Evolutionary conservation across 2,329 filamentous ascomycete genomes (phyloP), one percentile per base, ranked within the genome.

Genomic region (Aaosphaeria pasadenensis): DNA sequence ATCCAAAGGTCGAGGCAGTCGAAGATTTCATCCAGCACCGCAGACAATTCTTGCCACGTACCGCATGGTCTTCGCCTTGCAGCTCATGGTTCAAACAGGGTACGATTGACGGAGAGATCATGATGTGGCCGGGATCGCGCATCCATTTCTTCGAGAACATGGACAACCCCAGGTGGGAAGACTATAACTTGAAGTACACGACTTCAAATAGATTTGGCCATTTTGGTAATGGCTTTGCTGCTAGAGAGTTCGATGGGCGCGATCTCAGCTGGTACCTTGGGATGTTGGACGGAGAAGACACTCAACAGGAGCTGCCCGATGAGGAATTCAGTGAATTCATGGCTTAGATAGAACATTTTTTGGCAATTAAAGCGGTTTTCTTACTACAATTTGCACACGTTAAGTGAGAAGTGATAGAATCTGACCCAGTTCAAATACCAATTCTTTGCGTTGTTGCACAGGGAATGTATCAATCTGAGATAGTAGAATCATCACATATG

Each of bases 251-350:
- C 51, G 71, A 75, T 59, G 71, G 71, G 17, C 62, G 71, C 49
- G 72, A 74, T 59, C 63, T 74, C 7, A 74, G 71, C 41, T 64
- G 73, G 54, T 77, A 77, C 62, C 49, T 77, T 39, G 74, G 73
- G 0, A 54, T 52, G 42, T 47, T 73, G 49, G 39, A 24, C 24
- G 17, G 24, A 11, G 9, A 24, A 28, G 39, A 40, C 17, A 24
- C 7, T 7, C 39, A 40, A 17, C 39, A 36, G 9, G 33, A 36
- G 33, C 33, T 36, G 33, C 33, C 33, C 9, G 33, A 36, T 36
- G 33, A 36, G 33, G 33, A 36, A 9, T 36, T 36, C 33, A 36
- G 13, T 9, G 33, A 9, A 36, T 36, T 36, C 13, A 36, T 36
- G 33, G 33, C 33, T 9, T 36, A 36, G 13, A 24, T 24, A 24